Evolutionary conservation across 2,329 filamentous ascomycete genomes (phyloP).

Genomic region (Stemphylium beticola): DNA sequence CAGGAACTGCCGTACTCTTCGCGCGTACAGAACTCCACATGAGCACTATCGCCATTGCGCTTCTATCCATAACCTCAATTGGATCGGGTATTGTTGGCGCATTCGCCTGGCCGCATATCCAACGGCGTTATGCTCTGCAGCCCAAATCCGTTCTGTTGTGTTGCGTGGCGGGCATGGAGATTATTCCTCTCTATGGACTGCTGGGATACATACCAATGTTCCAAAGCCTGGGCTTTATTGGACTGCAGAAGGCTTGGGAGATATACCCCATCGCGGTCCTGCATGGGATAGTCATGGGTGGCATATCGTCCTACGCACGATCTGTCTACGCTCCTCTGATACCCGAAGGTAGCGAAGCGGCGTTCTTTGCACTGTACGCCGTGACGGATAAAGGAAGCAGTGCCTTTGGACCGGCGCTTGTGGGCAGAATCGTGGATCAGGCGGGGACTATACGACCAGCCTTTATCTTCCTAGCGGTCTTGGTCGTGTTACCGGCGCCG

Average conservation of each 20-base stretch:
- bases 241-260: slow-evolving; percentile 86
- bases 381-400: slow-evolving; percentile 96
- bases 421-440: slow-evolving; percentile 83
- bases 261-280: slow-evolving; percentile 88
- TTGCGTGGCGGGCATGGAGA: slow-evolving; percentile 83
- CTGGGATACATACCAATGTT: slow-evolving; percentile 82
- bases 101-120: slow-evolving; percentile 83
- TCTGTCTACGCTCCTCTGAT: slow-evolving; percentile 90
- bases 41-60: slow-evolving; percentile 80
- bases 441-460: slow-evolving; percentile 59
- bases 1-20: slow-evolving; percentile 91
- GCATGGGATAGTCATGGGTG: slow-evolving; percentile 88
- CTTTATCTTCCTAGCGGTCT: slow-evolving; percentile 81
- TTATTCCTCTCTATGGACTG: slow-evolving; percentile 88
- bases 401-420: slow-evolving; percentile 87
- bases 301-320: slow-evolving; percentile 85
- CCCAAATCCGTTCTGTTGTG: slow-evolving; percentile 84
- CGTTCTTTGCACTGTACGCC: slow-evolving; percentile 92
- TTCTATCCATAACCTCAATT: slow-evolving; percentile 92
- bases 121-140: slow-evolving; percentile 67
- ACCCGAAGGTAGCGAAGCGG: slow-evolving; percentile 87
- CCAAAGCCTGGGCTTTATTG: slow-evolving; percentile 72
- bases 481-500: slow-evolving; percentile 79
- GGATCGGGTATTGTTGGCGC: slow-evolving; percentile 82
- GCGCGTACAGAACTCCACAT: slow-evolving; percentile 90